These are phyloP conservation scores for Castanospermum australe DNA, from an alignment of 306 rosid species.

Conservation along the genomic window DNA sequence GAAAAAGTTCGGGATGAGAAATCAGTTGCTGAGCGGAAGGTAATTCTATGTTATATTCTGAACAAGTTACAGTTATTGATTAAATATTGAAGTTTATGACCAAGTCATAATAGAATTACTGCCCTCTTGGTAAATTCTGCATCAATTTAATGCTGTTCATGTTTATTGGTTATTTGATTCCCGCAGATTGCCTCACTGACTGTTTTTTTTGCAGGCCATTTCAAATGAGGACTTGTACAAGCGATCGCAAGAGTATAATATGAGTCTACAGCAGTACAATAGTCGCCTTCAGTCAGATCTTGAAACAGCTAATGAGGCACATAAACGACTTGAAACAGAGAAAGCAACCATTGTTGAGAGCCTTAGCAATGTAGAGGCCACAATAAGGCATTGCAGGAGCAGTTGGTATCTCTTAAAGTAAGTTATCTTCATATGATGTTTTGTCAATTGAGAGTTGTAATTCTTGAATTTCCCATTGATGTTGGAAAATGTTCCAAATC, in stretches of 20 bases:
- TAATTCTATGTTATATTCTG: conserved; percentile 22
- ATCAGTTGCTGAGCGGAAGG: conserved; percentile 71
- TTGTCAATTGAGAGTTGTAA: not conserved
- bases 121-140: not conserved
- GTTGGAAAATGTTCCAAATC: not conserved
- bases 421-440: conserved; percentile 3
- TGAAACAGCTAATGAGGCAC: conserved; percentile 62
- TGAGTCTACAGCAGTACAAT: conserved; percentile 80
- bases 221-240: conserved; percentile 76
- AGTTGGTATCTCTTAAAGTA: conserved; percentile 68
- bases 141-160: not conserved
- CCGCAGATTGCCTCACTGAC: not conserved
- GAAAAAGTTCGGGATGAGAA: conserved; percentile 65
- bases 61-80: not conserved
- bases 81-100: not conserved
- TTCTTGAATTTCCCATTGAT: not conserved
- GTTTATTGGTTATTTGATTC: not conserved
- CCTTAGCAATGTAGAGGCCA: conserved; percentile 71
- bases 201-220: conserved; percentile 52
- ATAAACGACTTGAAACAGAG: conserved; percentile 72
- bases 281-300: conserved; percentile 79
- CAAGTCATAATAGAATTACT: not conserved
- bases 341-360: conserved; percentile 75
- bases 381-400: conserved; percentile 77
- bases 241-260: conserved; percentile 83